These are phyloP conservation scores for Chlorociboria aeruginascens DNA, from an alignment of 495 filamentous ascomycete genomes.

Conservation along the genomic window DNA sequence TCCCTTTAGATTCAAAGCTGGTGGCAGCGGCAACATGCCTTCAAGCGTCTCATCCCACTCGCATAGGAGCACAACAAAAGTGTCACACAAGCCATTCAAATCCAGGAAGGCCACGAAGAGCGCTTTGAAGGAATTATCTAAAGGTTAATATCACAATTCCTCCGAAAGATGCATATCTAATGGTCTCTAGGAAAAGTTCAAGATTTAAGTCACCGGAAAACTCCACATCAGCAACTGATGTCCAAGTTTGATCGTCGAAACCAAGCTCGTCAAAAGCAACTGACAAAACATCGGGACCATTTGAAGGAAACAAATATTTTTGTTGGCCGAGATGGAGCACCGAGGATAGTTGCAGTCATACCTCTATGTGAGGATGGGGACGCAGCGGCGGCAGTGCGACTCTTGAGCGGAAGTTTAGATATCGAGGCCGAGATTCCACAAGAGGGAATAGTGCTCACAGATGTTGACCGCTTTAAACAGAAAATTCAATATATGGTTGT, in stretches of 20 bases:
- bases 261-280: slow-evolving; percentile 77
- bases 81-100: slow-evolving; percentile 79
- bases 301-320: slow-evolving; percentile 68
- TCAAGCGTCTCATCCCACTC: slow-evolving; percentile 54
- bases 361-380: slow-evolving; percentile 67
- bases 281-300: slow-evolving; percentile 69
- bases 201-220: slow-evolving; percentile 54
- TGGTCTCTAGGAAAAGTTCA: slow-evolving; percentile 46
- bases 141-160: slow-evolving; percentile 44
- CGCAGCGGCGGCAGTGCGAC: slow-evolving; percentile 48
- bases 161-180: neutral
- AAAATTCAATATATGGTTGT: slow-evolving; percentile 74
- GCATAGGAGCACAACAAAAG: slow-evolving; percentile 85
- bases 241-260: slow-evolving; percentile 92
- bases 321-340: slow-evolving; percentile 69
- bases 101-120: slow-evolving; percentile 81
- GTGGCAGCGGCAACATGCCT: slow-evolving; percentile 54
- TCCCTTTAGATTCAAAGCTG: slow-evolving; percentile 80
- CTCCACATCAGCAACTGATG: slow-evolving; percentile 91
- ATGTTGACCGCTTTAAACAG: slow-evolving; percentile 85
- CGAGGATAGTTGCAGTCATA: slow-evolving; percentile 83
- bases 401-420: slow-evolving; percentile 69
- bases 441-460: slow-evolving; percentile 45
- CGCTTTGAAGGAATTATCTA: slow-evolving; percentile 64
- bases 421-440: slow-evolving; percentile 52